A percentile compares a stretch with the other conserved stretches of the same genome.
Conservation (phyloP, 2,329 filamentous ascomycete genomes). For the Ceratocystis ficicola region DNA sequence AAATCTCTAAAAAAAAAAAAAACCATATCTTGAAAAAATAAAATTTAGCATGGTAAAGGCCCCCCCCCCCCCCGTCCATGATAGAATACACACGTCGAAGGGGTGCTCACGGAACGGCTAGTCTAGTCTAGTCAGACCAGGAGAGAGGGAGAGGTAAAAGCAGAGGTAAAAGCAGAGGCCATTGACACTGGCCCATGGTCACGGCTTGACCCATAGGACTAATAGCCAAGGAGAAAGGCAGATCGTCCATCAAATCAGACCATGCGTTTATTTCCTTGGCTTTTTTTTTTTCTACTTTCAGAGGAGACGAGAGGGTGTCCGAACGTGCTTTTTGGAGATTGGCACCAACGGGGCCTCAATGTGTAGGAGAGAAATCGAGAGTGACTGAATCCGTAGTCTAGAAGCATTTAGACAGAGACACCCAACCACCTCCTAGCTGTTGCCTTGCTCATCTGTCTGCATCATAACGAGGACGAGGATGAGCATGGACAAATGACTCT, state of each 20-base stretch:
- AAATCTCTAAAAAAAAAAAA: no score
- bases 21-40: no score
- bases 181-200: neutral
- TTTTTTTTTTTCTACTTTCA: no score
- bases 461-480: neutral
- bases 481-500: no score
- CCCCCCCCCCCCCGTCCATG: no score
- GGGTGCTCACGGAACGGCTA: neutral
- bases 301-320: neutral
- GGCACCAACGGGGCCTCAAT: neutral
- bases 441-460: neutral
- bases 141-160: neutral
- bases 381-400: neutral
- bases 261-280: neutral
- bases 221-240: neutral
- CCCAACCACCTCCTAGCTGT: no score
- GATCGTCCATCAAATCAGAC: constrained; percentile 6
- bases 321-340: neutral
- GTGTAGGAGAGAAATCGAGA: neutral
- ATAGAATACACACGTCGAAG: no score
- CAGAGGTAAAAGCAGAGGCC: neutral
- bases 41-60: no score
- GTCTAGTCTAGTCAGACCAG: neutral
- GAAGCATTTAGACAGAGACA: no score
- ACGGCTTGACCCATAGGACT: neutral